Conservation (phyloP, 2,329 filamentous ascomycete species). For the Xylaria multiplex region DNA sequence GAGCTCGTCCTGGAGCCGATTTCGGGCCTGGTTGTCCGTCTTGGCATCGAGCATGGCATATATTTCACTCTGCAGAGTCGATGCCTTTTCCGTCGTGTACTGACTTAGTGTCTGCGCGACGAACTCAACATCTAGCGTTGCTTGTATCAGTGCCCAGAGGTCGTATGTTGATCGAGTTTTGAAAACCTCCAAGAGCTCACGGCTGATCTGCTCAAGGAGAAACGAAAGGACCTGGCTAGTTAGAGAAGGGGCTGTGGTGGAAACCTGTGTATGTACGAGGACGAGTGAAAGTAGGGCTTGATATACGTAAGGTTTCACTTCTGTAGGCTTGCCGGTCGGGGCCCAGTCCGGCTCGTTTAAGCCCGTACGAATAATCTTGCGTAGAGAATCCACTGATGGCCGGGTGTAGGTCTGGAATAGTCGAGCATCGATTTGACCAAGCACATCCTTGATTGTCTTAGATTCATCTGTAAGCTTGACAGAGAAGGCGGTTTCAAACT, state of each 20-base stretch:
- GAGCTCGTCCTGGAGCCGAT: constrained; percentile 83
- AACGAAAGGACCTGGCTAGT: constrained; percentile 85
- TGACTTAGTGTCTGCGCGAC: constrained; percentile 91
- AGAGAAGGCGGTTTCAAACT: constrained; percentile 93
- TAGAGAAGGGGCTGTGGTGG: constrained; percentile 79
- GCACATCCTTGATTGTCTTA: constrained; percentile 89
- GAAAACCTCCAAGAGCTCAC: constrained; percentile 85
- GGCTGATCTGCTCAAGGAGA: constrained; percentile 82
- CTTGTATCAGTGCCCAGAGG: constrained; percentile 90
- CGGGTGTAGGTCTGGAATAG: constrained; percentile 93
- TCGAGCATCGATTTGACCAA: constrained; percentile 87
- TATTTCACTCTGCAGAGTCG: constrained; percentile 85
- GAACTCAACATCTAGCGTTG: constrained; percentile 96
- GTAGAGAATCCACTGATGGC: constrained; percentile 75
- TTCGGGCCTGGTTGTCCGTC: constrained; percentile 87
- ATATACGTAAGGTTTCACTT: constrained; percentile 90
- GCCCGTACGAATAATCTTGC: constrained; percentile 76
- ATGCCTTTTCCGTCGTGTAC: constrained; percentile 86
- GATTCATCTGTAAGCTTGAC: constrained; percentile 94
- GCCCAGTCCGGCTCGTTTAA: constrained; percentile 78
- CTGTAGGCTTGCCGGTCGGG: constrained; percentile 70
- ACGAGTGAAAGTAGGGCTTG: constrained; percentile 86
- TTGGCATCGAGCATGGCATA: constrained; percentile 90
- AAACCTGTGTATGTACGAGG: constrained; percentile 89
- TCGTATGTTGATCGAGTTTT: constrained; percentile 71